Conservation (phyloP, 2,329 filamentous ascomycete genomes). For the Pestalotiopsis sp. region DNA sequence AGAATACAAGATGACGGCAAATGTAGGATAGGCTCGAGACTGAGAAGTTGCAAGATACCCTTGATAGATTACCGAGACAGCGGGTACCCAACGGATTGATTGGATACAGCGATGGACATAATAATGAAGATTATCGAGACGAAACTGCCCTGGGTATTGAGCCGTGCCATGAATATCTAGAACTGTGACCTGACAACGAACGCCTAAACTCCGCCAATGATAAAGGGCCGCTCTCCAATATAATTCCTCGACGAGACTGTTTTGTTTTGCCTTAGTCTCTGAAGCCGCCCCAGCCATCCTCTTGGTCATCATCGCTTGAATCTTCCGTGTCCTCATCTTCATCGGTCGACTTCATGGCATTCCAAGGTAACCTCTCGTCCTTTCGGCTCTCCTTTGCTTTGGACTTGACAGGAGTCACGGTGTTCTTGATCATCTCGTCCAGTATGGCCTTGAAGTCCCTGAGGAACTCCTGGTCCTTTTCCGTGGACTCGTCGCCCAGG, state of each 20-base stretch:
- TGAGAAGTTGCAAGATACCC: slow-evolving; percentile 11
- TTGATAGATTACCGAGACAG: not conserved
- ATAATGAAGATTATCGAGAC: not conserved
- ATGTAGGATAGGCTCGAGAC: not conserved
- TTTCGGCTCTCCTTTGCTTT: slow-evolving; percentile 69
- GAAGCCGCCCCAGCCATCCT: slow-evolving; percentile 68
- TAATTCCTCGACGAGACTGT: not conserved
- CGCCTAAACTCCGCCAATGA: slow-evolving; percentile 10
- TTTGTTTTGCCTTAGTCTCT: slow-evolving; percentile 49
- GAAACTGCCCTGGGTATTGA: slow-evolving; percentile 6
- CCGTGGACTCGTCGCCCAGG: slow-evolving; percentile 34
- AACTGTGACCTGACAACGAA: slow-evolving; percentile 11
- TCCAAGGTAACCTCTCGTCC: slow-evolving; percentile 73
- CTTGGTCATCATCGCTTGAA: slow-evolving; percentile 37
- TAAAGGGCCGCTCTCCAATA: not conserved
- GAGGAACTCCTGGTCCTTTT: slow-evolving; percentile 44
- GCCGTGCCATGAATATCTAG: slow-evolving; percentile 12
- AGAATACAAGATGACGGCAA: not conserved
- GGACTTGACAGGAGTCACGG: slow-evolving; percentile 70
- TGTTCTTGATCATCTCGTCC: slow-evolving; percentile 55
- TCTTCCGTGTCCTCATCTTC: slow-evolving; percentile 31
- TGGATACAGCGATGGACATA: not conserved
- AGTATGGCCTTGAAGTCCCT: slow-evolving; percentile 55
- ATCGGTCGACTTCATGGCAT: slow-evolving; percentile 38
- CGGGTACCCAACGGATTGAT: not conserved